phyloP scores from a whole-genome alignment of 108 stramenopile species.

The Pelagomonas calceolata region DNA sequence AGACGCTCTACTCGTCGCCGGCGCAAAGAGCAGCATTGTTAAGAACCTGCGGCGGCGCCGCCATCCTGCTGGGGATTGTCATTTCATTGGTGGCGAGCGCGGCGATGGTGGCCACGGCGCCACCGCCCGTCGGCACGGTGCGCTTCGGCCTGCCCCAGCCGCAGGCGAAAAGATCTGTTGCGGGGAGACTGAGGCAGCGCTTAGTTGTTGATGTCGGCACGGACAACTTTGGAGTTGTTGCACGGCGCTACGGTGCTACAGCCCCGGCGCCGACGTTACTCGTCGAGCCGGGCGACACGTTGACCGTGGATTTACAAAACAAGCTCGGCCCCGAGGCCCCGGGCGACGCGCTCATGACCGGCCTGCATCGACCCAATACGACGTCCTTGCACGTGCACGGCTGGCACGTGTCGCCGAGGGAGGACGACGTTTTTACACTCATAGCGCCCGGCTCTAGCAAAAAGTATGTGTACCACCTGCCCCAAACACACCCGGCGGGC shows the following conservation, averaged over 20 bases:
- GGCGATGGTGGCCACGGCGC: too few relatives aligned
- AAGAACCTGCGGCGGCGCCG: too few relatives aligned
- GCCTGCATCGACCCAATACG: conserved; percentile 13
- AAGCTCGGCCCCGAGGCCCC: not conserved
- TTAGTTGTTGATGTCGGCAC: not conserved
- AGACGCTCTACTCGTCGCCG: too few relatives aligned
- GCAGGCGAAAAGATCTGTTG: not conserved
- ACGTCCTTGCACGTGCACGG: conserved; percentile 16
- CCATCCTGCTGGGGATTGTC: too few relatives aligned
- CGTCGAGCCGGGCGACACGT: conserved; percentile 2
- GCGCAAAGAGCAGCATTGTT: too few relatives aligned
- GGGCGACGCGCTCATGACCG: not conserved
- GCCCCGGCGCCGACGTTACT: conserved; percentile 8
- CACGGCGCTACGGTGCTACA: not conserved
- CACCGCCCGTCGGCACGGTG: too few relatives aligned
- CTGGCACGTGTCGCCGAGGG: conserved; percentile 13
- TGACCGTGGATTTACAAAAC: not conserved
- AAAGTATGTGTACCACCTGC: conserved; percentile 8
- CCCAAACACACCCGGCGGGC: conserved; percentile 10
- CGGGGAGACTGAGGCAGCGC: not conserved
- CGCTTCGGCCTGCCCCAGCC: not conserved
- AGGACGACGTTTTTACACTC: conserved; percentile 10
- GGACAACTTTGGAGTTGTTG: not conserved
- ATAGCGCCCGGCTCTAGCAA: not conserved
- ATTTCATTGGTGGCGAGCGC: too few relatives aligned